A percentile compares a stretch with the other conserved stretches of the same genome.
phyloP scores from a whole-genome alignment of 495 filamentous ascomycete genomes.

The Aspergillus olivimuriae region DNA sequence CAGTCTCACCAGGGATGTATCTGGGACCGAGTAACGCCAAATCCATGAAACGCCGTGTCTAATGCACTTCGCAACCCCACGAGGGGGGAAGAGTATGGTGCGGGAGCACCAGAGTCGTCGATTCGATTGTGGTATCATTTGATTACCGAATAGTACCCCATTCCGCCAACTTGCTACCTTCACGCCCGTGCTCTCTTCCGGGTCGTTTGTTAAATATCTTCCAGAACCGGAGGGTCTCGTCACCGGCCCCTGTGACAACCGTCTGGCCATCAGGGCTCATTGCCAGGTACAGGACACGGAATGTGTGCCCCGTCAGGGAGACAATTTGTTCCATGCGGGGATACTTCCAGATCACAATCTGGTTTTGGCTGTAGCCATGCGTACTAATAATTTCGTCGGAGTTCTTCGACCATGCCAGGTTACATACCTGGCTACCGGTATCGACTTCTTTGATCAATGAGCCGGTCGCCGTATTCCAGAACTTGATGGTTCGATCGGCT shows the following conservation, averaged over 20 bases:
- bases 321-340: slow-evolving; percentile 95
- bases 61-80: slow-evolving; percentile 29
- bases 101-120: slow-evolving; percentile 7
- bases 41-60: slow-evolving; percentile 30
- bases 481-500: slow-evolving; percentile 91
- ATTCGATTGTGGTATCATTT: slow-evolving; percentile 4
- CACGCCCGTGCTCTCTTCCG: slow-evolving; percentile 45
- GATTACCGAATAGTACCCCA: slow-evolving; percentile 65
- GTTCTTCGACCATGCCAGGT: slow-evolving; percentile 91
- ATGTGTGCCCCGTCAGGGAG: slow-evolving; percentile 91
- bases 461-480: slow-evolving; percentile 88
- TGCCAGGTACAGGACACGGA: slow-evolving; percentile 88
- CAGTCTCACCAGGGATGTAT: slow-evolving; percentile 23
- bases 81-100: slow-evolving; percentile 9
- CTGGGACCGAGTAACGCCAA: slow-evolving; percentile 24
- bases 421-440: slow-evolving; percentile 95
- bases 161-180: slow-evolving; percentile 54
- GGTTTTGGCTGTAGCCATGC: slow-evolving; percentile 96
- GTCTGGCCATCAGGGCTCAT: slow-evolving; percentile 95
- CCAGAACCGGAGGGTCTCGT: slow-evolving; percentile 96
- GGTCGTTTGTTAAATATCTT: slow-evolving; percentile 75
- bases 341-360: slow-evolving; percentile 99
- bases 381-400: slow-evolving; percentile 95
- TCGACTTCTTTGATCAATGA: slow-evolving; percentile 77
- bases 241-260: slow-evolving; percentile 92